phyloP scores from a whole-genome alignment of 495 filamentous ascomycete species.

The Aspergillus avenaceus region DNA sequence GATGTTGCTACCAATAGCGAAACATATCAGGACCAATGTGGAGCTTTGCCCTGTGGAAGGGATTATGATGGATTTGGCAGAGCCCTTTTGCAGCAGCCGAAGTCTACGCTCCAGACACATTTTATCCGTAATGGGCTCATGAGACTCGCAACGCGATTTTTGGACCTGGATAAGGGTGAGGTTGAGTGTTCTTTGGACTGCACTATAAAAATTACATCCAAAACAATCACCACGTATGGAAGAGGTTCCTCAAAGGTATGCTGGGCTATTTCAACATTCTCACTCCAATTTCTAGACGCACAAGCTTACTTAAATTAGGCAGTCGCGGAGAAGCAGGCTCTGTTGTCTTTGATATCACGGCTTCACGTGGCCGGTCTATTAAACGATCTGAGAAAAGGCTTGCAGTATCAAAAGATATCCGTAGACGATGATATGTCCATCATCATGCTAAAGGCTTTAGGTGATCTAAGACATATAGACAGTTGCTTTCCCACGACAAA shows the following conservation, averaged over 20 bases:
- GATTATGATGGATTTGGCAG: not conserved
- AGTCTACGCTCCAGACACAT: not conserved
- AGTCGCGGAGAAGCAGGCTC: not conserved
- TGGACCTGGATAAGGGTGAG: not conserved
- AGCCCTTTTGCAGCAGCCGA: not conserved
- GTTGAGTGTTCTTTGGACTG: not conserved
- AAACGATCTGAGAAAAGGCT: not conserved
- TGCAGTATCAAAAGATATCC: not conserved
- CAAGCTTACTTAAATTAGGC: not conserved
- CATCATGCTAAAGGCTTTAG: not conserved
- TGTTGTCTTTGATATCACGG: not conserved
- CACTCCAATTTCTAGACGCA: too few species aligned
- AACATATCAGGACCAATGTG: not conserved
- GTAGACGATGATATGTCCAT: conserved; percentile 1
- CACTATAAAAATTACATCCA: not conserved
- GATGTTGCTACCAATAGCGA: too few species aligned
- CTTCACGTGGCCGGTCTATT: not conserved
- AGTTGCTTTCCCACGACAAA: not conserved
- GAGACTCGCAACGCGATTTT: not conserved
- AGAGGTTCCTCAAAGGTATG: not conserved
- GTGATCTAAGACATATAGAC: not conserved
- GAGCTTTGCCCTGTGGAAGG: not conserved
- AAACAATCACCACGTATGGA: not conserved
- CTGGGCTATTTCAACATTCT: not conserved
- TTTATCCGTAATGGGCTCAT: not conserved